phyloP scores from a whole-genome alignment of 352 stramenopile genomes.

The Globisporangium nagaii region DNA sequence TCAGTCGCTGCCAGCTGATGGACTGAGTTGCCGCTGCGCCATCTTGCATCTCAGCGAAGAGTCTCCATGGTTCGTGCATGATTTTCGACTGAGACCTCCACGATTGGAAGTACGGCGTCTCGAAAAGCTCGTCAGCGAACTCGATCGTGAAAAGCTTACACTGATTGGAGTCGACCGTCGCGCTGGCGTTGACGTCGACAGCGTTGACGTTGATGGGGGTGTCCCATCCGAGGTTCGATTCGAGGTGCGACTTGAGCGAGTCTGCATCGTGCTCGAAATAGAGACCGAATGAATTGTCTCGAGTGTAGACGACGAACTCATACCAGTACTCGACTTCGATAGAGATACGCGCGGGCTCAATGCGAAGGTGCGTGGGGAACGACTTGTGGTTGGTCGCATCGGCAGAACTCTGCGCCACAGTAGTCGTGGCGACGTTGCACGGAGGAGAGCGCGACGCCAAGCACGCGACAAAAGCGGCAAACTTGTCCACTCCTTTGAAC shows the following conservation, averaged over 20 bases:
- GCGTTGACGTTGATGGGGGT: neutral
- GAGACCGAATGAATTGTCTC: no score
- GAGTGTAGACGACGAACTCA: neutral
- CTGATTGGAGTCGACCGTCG: neutral
- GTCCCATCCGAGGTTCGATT: neutral
- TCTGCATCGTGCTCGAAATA: neutral
- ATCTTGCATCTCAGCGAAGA: neutral
- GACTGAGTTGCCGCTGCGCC: neutral
- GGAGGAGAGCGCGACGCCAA: conserved; percentile 6
- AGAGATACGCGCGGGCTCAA: neutral
- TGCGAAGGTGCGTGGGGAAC: conserved; percentile 3
- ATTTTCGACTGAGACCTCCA: neutral
- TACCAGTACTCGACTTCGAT: neutral
- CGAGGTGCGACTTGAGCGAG: neutral
- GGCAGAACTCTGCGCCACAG: neutral
- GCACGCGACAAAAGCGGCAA: conserved; percentile 27
- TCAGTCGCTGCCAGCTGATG: neutral
- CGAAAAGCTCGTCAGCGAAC: neutral
- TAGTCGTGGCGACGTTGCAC: conserved; percentile 17
- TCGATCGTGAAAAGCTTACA: neutral
- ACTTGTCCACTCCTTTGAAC: conserved; percentile 15
- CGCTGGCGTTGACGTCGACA: neutral
- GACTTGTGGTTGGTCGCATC: neutral
- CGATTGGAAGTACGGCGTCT: neutral
- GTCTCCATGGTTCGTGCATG: neutral